Evolutionary conservation across 768 basidiomycete genomes (phyloP), one percentile per base, ranked within the genome.

Genomic region (Suillus subalutaceus): DNA sequence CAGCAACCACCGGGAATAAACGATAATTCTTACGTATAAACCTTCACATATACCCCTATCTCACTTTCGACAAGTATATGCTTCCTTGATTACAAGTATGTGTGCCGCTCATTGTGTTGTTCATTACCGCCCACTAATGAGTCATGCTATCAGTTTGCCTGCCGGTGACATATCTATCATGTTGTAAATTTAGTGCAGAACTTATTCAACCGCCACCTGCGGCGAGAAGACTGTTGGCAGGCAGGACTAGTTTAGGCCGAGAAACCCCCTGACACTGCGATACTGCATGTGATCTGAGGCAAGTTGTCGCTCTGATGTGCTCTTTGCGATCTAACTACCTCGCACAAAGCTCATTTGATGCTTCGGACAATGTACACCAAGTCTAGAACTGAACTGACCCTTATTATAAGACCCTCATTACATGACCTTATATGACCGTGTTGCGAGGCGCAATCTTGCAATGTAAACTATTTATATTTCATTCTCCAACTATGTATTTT

Each of bases 1-100:
- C 89, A 10, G 72, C 83, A 64, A 80, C 80, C 10, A 74, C 91
- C 67, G 73, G 74, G 0, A 91, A 89, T 72, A 87, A 88, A 43
- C 0, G 85, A 88, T 70, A 38, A 65, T 16, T 81, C 83, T 68
- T 86, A 82, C n/a, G 78, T 50, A 50, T 13, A 13, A 50, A 3
- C 82, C 68, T 82, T 87, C 69, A 79, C 74, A 13, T 81, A 88
- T 78, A 86, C 69, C 86, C 90, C 63, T 81, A 79, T 43, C 81
- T 91, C 66, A 82, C 86, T 4, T 91, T 41, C 13, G 16, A 84
- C 85, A 5, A 84, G 12, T 13, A 12, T 8, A 30, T 26, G 52
- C 15, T 8, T 30, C 23, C 38, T 30, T 30, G 23, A 26, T 16
- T 16, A 52, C 52, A 18, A 55, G 18, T 55, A 18, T 18, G 16